These are phyloP conservation scores for Helichrysum umbraculigerum DNA, from an alignment of 129 eudicot species.

Conservation along the genomic window DNA sequence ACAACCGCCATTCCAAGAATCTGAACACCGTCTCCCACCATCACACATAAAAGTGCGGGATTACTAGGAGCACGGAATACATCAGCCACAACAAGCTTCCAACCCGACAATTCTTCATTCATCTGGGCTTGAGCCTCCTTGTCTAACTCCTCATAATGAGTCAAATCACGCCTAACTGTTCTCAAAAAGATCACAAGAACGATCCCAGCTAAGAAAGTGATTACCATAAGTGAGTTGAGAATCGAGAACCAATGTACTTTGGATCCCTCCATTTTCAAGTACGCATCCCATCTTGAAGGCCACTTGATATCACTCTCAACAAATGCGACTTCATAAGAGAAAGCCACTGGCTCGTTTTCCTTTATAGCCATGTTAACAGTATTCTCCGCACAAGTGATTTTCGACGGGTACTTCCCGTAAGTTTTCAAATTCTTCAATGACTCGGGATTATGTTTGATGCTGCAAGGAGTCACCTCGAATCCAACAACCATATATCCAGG, in stretches of 20 bases:
- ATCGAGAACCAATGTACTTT: slow-evolving; percentile 82
- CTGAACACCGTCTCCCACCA: slow-evolving; percentile 81
- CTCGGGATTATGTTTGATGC: slow-evolving; percentile 42
- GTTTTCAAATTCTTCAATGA: slow-evolving; percentile 55
- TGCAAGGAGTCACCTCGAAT: slow-evolving; percentile 70
- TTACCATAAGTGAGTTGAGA: slow-evolving; percentile 70
- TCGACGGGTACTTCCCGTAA: slow-evolving; percentile 48
- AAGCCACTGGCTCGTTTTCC: slow-evolving; percentile 60
- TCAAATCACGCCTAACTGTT: slow-evolving; percentile 63
- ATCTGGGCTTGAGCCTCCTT: slow-evolving; percentile 79
- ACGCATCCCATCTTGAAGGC: slow-evolving; percentile 87
- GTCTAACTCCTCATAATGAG: slow-evolving; percentile 68
- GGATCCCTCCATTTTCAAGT: slow-evolving; percentile 77
- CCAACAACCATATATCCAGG: slow-evolving; percentile 80
- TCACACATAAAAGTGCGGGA: slow-evolving; percentile 61
- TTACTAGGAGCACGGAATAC: slow-evolving; percentile 66
- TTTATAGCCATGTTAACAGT: slow-evolving; percentile 54
- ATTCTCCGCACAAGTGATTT: slow-evolving; percentile 51
- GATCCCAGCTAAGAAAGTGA: slow-evolving; percentile 67
- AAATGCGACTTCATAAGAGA: slow-evolving; percentile 60
- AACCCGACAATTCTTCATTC: slow-evolving; percentile 80
- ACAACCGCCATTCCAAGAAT: slow-evolving; percentile 80
- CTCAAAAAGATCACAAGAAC: slow-evolving; percentile 69
- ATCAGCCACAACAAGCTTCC: slow-evolving; percentile 80
- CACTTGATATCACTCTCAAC: slow-evolving; percentile 74